Conservation (phyloP, 208 protist species). For the Entamoeba histolytica region DNA sequence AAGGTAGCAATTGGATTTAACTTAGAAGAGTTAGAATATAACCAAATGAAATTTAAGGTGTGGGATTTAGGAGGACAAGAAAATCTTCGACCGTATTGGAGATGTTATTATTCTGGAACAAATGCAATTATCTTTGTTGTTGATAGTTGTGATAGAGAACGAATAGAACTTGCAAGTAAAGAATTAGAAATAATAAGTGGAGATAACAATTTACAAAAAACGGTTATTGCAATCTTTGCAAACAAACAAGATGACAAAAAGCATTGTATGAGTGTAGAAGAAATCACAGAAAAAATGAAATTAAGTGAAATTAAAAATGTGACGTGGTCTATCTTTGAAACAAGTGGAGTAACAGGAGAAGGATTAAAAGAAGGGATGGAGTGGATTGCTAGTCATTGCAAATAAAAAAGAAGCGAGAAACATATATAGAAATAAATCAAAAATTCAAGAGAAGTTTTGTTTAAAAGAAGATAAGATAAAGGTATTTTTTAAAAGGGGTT, state of each 20-base stretch:
- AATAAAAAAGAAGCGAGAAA: no score
- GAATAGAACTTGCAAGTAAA: not conserved
- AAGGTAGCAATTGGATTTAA: conserved; percentile 23
- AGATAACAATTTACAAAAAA: conserved; percentile 1
- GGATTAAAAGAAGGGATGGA: not conserved
- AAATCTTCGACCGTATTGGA: conserved; percentile 3
- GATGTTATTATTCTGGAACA: conserved; percentile 6
- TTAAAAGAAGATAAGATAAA: no score
- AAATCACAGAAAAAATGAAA: not conserved
- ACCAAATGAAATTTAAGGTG: conserved; percentile 3
- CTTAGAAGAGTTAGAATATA: not conserved
- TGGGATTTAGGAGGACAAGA: conserved; percentile 23
- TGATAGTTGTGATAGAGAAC: conserved; percentile 8
- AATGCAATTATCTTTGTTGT: conserved; percentile 22
- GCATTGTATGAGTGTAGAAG: not conserved
- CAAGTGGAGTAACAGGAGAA: not conserved
- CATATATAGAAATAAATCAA: no score
- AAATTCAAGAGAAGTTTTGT: no score
- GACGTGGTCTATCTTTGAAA: not conserved
- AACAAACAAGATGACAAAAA: conserved; percentile 21
- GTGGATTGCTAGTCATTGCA: not conserved
- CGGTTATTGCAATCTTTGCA: conserved; percentile 16
- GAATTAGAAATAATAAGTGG: not conserved
- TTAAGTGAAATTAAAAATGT: not conserved
- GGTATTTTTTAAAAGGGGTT: no score